Evolutionary conservation across 1,284 basidiomycete genomes (phyloP).

Genomic region (Mycosarcoma maydis): DNA sequence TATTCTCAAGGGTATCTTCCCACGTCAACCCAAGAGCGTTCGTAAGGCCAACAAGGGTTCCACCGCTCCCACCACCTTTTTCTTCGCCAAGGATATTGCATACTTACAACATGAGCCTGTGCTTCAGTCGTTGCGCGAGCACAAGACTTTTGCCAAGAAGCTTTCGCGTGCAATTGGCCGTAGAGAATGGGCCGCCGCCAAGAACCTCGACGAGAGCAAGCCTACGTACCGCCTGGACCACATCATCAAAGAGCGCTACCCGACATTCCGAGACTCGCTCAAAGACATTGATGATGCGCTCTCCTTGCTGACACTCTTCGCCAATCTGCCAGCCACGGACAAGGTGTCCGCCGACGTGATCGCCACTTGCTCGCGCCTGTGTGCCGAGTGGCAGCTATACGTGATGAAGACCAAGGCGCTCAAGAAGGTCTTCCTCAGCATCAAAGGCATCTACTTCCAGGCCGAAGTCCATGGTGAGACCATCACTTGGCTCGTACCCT

Average conservation of each 20-base stretch:
- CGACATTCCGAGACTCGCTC: constrained; percentile 93
- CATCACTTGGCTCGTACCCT: constrained; percentile 96
- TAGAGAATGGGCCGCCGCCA: constrained; percentile 93
- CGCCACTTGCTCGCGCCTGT: constrained; percentile 86
- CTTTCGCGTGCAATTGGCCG: constrained; percentile 90
- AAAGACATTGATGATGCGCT: constrained; percentile 97
- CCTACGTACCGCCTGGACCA: constrained; percentile 81
- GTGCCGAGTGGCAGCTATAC: constrained; percentile 78
- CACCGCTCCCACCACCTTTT: constrained; percentile 95
- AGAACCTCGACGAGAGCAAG: constrained; percentile 86
- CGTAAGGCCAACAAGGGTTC: constrained; percentile 98
- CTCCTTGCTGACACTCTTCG: constrained; percentile 91
- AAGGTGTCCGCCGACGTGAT: constrained; percentile 85
- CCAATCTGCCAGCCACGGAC: constrained; percentile 71
- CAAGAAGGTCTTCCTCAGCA: constrained; percentile 92
- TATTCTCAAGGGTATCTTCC: constrained; percentile 98
- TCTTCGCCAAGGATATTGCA: constrained; percentile 97
- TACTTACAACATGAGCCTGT: constrained; percentile 98
- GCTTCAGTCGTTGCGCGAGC: constrained; percentile 91
- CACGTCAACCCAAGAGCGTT: constrained; percentile 88
- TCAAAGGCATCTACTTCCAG: constrained; percentile 99
- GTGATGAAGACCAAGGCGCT: constrained; percentile 87
- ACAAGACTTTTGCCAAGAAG: constrained; percentile 99
- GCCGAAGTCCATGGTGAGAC: constrained; percentile 91
- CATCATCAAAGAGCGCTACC: constrained; percentile 98